Conservation (phyloP, 306 rosid species). For the Vigna trinervia region DNA sequence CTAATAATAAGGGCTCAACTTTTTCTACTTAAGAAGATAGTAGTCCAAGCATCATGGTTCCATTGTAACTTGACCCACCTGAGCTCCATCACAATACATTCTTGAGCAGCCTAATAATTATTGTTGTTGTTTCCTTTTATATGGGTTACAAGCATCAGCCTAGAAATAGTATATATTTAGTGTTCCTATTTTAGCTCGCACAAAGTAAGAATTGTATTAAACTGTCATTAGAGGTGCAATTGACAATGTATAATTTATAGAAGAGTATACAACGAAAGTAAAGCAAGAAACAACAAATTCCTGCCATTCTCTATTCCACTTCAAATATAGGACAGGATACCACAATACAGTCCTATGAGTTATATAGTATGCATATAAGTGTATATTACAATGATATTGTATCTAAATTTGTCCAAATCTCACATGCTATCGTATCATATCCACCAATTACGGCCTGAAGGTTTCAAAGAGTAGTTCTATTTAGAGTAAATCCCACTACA, state of each 20-base stretch:
- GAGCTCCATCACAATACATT: too few relatives aligned
- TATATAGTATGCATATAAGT: background rate
- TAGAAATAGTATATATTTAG: too few relatives aligned
- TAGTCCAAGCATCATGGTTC: too few relatives aligned
- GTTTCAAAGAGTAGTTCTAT: conserved; percentile 9
- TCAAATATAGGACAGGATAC: background rate
- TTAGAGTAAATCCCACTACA: conserved; percentile 1
- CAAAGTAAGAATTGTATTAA: too few relatives aligned
- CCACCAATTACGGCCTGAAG: background rate
- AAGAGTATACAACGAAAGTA: background rate
- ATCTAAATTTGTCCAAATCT: background rate
- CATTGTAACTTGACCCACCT: too few relatives aligned
- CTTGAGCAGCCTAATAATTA: too few relatives aligned
- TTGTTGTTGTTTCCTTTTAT: too few relatives aligned
- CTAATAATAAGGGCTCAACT: too few relatives aligned
- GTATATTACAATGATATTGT: background rate
- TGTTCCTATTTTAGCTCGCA: too few relatives aligned
- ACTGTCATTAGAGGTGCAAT: background rate
- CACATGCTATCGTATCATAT: background rate
- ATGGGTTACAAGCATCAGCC: too few relatives aligned
- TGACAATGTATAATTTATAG: background rate
- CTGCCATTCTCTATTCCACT: background rate
- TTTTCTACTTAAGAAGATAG: too few relatives aligned
- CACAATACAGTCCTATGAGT: background rate
- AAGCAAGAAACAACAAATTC: background rate